phyloP scores from a whole-genome alignment of 1,284 basidiomycete species.

The Coniophora puteana region DNA sequence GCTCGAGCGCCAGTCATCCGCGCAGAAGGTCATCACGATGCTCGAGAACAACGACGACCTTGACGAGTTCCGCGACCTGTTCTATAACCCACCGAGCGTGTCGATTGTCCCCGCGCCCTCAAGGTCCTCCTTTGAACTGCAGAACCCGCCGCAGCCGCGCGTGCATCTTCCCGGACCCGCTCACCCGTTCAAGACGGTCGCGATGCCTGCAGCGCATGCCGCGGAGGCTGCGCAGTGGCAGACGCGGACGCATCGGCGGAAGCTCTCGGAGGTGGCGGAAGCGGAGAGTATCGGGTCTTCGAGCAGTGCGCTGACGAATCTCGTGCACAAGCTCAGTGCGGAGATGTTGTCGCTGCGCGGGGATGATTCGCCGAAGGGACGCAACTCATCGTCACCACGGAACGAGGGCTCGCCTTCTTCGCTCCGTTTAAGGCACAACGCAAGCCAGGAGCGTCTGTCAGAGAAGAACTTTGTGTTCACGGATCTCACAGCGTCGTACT shows the following conservation, averaged over 20 bases:
- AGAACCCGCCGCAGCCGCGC: neutral
- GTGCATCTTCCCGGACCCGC: neutral
- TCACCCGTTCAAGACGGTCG: too few species aligned
- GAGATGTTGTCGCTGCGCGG: conserved; percentile 43
- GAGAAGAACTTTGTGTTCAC: conserved; percentile 25
- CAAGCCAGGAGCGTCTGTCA: too few species aligned
- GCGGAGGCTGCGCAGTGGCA: too few species aligned
- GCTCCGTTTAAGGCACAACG: too few species aligned
- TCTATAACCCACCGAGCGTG: conserved; percentile 45
- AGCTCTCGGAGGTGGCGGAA: conserved; percentile 4
- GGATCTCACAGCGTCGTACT: conserved; percentile 17
- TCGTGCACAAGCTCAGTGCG: conserved; percentile 60
- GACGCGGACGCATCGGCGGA: conserved; percentile 16
- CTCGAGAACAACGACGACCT: conserved; percentile 59
- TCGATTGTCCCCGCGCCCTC: conserved; percentile 6
- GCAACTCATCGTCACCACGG: too few species aligned
- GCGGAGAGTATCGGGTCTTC: conserved; percentile 2
- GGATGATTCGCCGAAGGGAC: conserved; percentile 6
- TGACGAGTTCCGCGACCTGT: conserved; percentile 66
- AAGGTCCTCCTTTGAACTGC: neutral
- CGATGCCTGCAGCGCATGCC: too few species aligned
- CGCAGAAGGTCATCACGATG: conserved; percentile 35
- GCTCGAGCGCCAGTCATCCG: conserved; percentile 38
- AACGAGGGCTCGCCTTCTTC: too few species aligned
- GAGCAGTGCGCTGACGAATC: conserved; percentile 54